These are phyloP conservation scores for Melaleuca alternifolia DNA, from an alignment of 345 rosid species.

Conservation along the genomic window DNA sequence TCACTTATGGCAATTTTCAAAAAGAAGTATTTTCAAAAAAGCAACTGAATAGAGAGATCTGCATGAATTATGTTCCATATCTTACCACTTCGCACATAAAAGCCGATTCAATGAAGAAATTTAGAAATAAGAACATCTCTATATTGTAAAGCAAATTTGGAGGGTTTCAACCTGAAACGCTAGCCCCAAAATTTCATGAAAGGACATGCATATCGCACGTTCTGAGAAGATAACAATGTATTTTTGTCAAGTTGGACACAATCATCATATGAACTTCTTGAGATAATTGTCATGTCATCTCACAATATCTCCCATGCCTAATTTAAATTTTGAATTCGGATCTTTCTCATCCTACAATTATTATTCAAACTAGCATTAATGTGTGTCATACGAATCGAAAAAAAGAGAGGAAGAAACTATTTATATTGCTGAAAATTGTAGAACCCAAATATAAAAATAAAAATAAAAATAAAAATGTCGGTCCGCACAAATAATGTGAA, in stretches of 20 bases:
- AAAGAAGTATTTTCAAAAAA: neutral
- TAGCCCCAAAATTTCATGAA: neutral
- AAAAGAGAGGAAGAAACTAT: neutral
- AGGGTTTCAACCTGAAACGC: neutral
- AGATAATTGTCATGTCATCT: neutral
- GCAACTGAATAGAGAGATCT: accelerated
- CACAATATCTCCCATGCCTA: neutral
- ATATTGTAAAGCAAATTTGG: neutral
- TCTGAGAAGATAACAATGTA: neutral
- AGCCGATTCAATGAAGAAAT: neutral
- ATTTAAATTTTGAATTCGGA: neutral
- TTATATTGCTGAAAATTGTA: neutral
- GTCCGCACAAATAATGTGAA: neutral
- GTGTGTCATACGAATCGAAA: neutral
- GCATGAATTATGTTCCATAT: neutral
- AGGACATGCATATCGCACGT: neutral
- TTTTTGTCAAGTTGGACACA: neutral
- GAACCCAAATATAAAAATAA: neutral
- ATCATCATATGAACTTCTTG: neutral
- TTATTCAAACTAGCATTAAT: neutral
- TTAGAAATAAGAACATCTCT: neutral
- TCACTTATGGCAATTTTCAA: neutral
- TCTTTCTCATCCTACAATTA: neutral
- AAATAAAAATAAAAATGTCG: neutral
- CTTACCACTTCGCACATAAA: neutral